Percentiles rank a stretch among this genome's conserved stretches.
Conservation (phyloP, 2,329 filamentous ascomycete genomes). For the Sodiomyces alkalinus region DNA sequence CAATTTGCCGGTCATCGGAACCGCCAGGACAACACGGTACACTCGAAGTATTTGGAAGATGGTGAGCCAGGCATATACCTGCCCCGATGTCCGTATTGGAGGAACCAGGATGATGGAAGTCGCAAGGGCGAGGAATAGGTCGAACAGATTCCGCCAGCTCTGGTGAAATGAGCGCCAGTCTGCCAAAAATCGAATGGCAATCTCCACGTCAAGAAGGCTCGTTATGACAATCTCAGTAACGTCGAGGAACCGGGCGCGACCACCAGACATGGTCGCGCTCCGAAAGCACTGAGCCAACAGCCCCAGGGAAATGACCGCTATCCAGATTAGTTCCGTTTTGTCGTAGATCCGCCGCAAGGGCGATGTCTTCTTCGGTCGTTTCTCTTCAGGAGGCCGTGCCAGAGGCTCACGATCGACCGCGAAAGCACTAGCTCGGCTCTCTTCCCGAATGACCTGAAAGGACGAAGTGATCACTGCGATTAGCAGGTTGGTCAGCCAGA, state of each 20-base stretch:
- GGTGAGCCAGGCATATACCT: conserved; percentile 73
- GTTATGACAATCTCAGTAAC: conserved; percentile 63
- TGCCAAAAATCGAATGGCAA: conserved; percentile 58
- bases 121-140: conserved; percentile 63
- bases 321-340: conserved; percentile 64
- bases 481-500: conserved; percentile 89
- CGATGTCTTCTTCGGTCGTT: conserved; percentile 15
- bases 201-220: conserved; percentile 64
- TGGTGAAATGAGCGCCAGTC: conserved; percentile 73
- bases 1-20: conserved; percentile 74
- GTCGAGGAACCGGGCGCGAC: conserved; percentile 50
- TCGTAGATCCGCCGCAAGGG: conserved; percentile 56
- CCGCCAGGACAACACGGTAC: conserved; percentile 80
- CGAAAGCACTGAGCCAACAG: conserved; percentile 66
- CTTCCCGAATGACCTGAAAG: conserved; percentile 95
- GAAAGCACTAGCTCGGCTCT: conserved; percentile 88
- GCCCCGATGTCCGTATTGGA: conserved; percentile 54
- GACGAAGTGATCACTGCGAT: conserved; percentile 98
- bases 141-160: conserved; percentile 61
- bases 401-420: conserved; percentile 50
- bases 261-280: conserved; percentile 57
- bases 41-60: conserved; percentile 86
- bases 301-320: conserved; percentile 63
- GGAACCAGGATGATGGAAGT: conserved; percentile 81
- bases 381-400: conserved; percentile 12